Conservation (phyloP, 1,284 basidiomycete genomes). For the Tilletia indica region DNA sequence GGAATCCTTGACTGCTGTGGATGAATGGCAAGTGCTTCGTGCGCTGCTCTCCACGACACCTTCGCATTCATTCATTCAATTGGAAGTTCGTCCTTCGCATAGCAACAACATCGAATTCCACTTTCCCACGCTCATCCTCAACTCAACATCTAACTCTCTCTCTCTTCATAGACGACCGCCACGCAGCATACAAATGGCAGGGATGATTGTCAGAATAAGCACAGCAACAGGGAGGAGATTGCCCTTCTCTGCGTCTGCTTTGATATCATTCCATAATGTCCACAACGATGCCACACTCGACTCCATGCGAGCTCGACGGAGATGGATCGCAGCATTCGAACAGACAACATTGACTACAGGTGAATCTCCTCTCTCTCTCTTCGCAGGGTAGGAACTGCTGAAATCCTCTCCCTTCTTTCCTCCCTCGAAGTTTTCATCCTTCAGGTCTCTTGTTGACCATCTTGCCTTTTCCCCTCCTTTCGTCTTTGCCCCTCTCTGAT, state of each 20-base stretch:
- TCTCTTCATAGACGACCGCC: no score
- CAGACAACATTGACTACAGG: constrained; percentile 12
- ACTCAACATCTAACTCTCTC: background rate
- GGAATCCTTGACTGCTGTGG: background rate
- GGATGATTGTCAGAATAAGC: constrained; percentile 13
- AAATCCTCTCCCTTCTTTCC: background rate
- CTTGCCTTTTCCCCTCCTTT: background rate
- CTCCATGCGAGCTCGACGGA: background rate
- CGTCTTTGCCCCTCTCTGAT: no score
- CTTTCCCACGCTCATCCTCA: background rate
- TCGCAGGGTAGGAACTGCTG: background rate
- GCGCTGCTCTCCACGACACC: background rate
- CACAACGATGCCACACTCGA: background rate
- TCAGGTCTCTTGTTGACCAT: background rate
- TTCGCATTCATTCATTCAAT: background rate
- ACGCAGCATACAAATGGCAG: background rate
- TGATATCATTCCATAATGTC: background rate
- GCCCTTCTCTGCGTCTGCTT: background rate
- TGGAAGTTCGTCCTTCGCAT: background rate
- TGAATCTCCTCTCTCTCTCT: background rate
- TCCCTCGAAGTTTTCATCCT: background rate
- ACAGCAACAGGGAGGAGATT: background rate
- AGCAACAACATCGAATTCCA: background rate
- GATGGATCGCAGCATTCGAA: constrained; percentile 3
- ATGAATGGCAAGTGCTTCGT: background rate